Conservation (phyloP, 345 rosid genomes). For the Atalantia buxifolia region DNA sequence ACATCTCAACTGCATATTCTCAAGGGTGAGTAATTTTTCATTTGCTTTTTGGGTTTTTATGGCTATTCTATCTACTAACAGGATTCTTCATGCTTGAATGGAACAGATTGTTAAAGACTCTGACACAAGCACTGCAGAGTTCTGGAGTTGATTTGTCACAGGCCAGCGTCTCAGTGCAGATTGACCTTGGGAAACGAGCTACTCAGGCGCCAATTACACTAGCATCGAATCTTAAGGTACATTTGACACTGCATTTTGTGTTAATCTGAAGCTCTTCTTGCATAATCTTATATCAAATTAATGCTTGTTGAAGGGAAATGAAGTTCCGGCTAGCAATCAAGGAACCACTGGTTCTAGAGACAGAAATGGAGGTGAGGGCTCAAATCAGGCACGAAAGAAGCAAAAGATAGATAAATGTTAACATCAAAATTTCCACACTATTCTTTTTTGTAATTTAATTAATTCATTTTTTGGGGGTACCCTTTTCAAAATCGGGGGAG, state of each 20-base stretch:
- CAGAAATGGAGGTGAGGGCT: constrained; percentile 25
- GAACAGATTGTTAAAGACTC: constrained; percentile 68
- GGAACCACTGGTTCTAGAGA: constrained; percentile 29
- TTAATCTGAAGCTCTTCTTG: not conserved
- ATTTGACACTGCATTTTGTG: not conserved
- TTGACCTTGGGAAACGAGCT: constrained; percentile 72
- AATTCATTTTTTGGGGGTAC: constrained; percentile 26
- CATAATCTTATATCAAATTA: not conserved
- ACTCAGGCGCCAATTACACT: constrained; percentile 13
- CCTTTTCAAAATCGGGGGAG: not conserved
- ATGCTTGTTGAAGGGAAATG: constrained; percentile 27
- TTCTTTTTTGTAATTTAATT: constrained; percentile 22
- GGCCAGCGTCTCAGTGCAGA: constrained; percentile 86
- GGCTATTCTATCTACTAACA: not conserved
- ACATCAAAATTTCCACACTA: not conserved
- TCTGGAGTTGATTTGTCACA: constrained; percentile 88
- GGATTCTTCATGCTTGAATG: not conserved
- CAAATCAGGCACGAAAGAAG: constrained; percentile 47
- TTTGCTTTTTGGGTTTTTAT: not conserved
- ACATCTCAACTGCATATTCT: constrained; percentile 81
- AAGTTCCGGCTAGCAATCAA: constrained; percentile 24
- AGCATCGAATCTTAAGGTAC: constrained; percentile 35
- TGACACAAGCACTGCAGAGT: constrained; percentile 74
- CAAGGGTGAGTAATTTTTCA: constrained; percentile 56
- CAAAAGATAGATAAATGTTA: constrained; percentile 40